Conservation (phyloP, 352 stramenopile genomes). For the Phytophthora niederhauseri region DNA sequence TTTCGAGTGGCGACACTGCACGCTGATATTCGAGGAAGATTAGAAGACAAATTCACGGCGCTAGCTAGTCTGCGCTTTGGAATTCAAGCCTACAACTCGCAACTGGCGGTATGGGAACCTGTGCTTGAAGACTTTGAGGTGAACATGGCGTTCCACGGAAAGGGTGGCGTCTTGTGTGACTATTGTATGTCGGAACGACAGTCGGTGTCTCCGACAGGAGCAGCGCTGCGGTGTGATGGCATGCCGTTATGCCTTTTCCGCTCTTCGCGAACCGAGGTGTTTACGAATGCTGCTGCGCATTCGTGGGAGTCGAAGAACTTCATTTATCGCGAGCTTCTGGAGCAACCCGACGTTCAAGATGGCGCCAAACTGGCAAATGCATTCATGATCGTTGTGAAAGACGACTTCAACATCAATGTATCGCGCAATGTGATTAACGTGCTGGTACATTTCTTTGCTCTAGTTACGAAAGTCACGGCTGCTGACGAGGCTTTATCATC, state of each 20-base stretch:
- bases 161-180: slow-evolving; percentile 74
- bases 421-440: slow-evolving; percentile 87
- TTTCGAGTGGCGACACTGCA: slow-evolving; percentile 75
- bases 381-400: slow-evolving; percentile 78
- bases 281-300: slow-evolving; percentile 64
- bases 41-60: slow-evolving; percentile 68
- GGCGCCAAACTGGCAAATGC: slow-evolving; percentile 61
- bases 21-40: slow-evolving; percentile 62
- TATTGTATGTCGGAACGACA: slow-evolving; percentile 81
- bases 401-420: slow-evolving; percentile 85
- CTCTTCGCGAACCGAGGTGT: slow-evolving; percentile 65
- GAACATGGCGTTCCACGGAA: slow-evolving; percentile 70
- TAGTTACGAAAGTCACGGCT: slow-evolving; percentile 71
- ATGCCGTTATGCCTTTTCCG: slow-evolving; percentile 81
- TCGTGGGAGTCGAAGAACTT: slow-evolving; percentile 85
- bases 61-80: slow-evolving; percentile 69
- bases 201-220: slow-evolving; percentile 62
- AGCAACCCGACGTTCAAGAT: slow-evolving; percentile 58
- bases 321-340: slow-evolving; percentile 81
- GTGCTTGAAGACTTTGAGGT: slow-evolving; percentile 87
- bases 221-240: slow-evolving; percentile 60
- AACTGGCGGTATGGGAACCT: slow-evolving; percentile 86
- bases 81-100: slow-evolving; percentile 88
- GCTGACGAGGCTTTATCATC: slow-evolving; percentile 45
- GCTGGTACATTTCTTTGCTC: slow-evolving; percentile 71